Base-by-base conservation (phyloP, 352 stramenopile species). In the Plasmopara muralis region DNA sequence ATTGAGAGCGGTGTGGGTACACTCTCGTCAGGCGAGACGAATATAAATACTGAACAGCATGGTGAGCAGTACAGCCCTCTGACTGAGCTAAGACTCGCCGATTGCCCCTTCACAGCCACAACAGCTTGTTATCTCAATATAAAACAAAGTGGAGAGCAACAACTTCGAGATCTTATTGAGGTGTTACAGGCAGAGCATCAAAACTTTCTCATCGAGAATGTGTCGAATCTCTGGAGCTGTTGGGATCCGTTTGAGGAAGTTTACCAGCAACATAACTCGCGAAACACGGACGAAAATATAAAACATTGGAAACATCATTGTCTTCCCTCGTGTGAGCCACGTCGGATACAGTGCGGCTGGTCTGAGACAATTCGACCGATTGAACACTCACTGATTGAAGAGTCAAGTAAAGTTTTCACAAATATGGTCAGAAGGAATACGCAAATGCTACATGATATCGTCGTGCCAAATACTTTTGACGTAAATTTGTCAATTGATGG, bases 401-500 rank as follows among this genome's bases (percentile, higher is more conserved):
- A 71, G 41, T 67, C 59, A 14, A 44, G 30, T 34, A 54, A 28
- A 15, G 6, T 66, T 41, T 31, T 68, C 33, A 58, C 39, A 25
- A 66, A 45, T 31, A 50, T 68, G 39, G n/a, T 48, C 20, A 43
- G 39, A 40, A 18, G 25, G 20, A 62, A 57, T 57, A 25, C 47
- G 38, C 58, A 57, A 30, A 16, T 45, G 29, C 29, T 41, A 5
- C 62, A 62, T 29, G 14, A 60, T 34, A 53, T 60, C 41, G 25
- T 56, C 31, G 48, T 68, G 20, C 54, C 54, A 5, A 57, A 50
- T 29, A 47, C 58, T 9, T 66, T 71, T 50, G 44, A 54, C 1
- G 25, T 7, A 12, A 47, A 62, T 28, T 62, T 50, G 10, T 12
- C 9, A 33, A 5, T 50, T 0, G 12, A 39, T 9, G 51, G 41